phyloP scores from a whole-genome alignment of 441 rosid genomes.

The Gossypium lobatum region DNA sequence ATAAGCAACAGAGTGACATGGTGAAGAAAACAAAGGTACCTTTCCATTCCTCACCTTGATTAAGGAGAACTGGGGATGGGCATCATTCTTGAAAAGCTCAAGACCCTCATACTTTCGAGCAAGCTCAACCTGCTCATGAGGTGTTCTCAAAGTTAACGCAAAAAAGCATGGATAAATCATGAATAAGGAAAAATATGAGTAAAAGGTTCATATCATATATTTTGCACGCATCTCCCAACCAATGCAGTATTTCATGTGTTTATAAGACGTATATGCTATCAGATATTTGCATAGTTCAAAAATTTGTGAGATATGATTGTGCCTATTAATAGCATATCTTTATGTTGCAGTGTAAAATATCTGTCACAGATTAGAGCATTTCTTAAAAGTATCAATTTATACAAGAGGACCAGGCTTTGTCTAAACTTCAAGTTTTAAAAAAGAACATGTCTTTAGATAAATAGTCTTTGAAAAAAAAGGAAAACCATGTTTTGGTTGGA shows the following conservation, averaged over 20 bases:
- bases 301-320: not conserved
- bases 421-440: not conserved
- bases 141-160: not conserved
- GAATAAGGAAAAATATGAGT: not conserved
- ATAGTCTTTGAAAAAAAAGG: not conserved
- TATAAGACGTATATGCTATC: not conserved
- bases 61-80: slow-evolving; percentile 65
- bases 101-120: slow-evolving; percentile 59
- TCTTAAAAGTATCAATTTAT: not conserved
- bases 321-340: not conserved
- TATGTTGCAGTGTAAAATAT: not conserved
- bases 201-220: not conserved
- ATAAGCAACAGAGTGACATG: not conserved
- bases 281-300: not conserved
- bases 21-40: not conserved
- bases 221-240: not conserved
- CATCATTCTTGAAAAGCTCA: slow-evolving; percentile 59
- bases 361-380: not conserved
- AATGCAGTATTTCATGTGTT: not conserved
- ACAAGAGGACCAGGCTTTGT: not conserved
- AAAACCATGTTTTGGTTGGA: not conserved
- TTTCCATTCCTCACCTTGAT: slow-evolving; percentile 47
- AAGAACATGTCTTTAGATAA: not conserved
- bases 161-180: not conserved
- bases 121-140: slow-evolving; percentile 69